phyloP scores from a whole-genome alignment of 1,139 yeast genomes.

The Nakaseomyces glabratus region DNA sequence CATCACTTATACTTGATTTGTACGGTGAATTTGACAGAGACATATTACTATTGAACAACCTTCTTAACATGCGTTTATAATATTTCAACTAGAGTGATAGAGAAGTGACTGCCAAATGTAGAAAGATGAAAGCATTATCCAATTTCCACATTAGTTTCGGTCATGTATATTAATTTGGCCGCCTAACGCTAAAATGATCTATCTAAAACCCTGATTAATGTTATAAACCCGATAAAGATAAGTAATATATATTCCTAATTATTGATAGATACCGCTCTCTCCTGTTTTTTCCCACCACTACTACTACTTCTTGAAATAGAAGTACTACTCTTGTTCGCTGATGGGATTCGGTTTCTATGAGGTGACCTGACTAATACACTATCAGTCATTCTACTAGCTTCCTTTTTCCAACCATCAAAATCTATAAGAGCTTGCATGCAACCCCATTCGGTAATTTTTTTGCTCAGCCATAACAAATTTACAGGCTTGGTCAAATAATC shows the following conservation, averaged over 20 bases:
- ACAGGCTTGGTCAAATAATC: conserved; percentile 97
- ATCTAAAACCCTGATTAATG: no score
- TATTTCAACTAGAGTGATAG: no score
- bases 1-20: conserved; percentile 8
- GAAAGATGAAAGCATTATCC: no score
- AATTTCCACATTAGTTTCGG: no score
- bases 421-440: conserved; percentile 96
- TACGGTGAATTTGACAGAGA: conserved; percentile 23
- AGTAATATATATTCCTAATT: no score
- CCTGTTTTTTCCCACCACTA: conserved; percentile 3
- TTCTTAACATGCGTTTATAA: conserved; percentile 21
- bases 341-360: conserved; percentile 1
- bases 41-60: conserved; percentile 22
- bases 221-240: no score
- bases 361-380: conserved; percentile 19
- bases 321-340: conserved; percentile 2
- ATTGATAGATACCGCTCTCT: no score
- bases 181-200: no score
- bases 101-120: no score
- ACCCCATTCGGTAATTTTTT: conserved; percentile 94
- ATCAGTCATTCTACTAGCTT: conserved; percentile 32
- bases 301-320: conserved; percentile 3
- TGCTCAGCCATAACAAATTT: conserved; percentile 85
- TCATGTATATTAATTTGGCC: no score
- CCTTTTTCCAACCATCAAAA: conserved; percentile 82